Percentiles rank a stretch among this genome's conserved stretches.
Conservation (phyloP, 2,329 filamentous ascomycete genomes). For the Chrysoporthe austroafricana region DNA sequence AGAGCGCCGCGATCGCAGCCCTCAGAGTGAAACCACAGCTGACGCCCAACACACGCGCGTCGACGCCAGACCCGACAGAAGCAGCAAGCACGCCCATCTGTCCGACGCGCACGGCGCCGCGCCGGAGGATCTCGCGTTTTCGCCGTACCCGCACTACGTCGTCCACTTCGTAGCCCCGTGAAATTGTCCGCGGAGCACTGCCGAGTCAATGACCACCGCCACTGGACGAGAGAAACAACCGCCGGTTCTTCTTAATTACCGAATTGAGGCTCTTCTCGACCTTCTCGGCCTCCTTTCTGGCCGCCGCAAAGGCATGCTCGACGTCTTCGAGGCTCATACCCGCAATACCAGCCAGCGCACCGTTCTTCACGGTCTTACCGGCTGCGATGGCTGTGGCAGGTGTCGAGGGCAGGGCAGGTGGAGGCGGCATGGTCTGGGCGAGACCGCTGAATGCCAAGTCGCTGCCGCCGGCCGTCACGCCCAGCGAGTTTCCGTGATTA, state of each 20-base stretch:
- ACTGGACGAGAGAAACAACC: constrained; percentile 45
- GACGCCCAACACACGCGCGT: constrained; percentile 18
- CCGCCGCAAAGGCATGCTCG: constrained; percentile 56
- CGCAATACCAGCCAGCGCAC: constrained; percentile 52
- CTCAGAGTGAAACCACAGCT: constrained; percentile 25
- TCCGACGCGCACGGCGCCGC: constrained; percentile 23
- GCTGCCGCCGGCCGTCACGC: constrained; percentile 1
- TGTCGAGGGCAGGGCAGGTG: constrained; percentile 12
- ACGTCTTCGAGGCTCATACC: constrained; percentile 67
- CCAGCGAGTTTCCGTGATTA: neutral
- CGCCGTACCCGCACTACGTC: constrained; percentile 5
- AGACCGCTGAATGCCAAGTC: constrained; percentile 21
- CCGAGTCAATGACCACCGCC: constrained; percentile 29
- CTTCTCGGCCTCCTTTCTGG: constrained; percentile 63
- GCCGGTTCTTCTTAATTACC: constrained; percentile 63
- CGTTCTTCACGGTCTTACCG: constrained; percentile 28
- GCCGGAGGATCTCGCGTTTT: constrained; percentile 23
- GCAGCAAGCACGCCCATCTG: constrained; percentile 8
- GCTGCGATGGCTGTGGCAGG: constrained; percentile 6
- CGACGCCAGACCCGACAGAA: constrained; percentile 21
- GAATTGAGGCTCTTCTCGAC: constrained; percentile 65
- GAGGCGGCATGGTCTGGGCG: constrained; percentile 24
- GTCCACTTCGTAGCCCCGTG: constrained; percentile 1
- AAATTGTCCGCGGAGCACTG: constrained; percentile 3
- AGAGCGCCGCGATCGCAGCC: constrained; percentile 19